Base-by-base conservation (phyloP, 2,329 filamentous ascomycete species). In the Fusarium oxysporum region DNA sequence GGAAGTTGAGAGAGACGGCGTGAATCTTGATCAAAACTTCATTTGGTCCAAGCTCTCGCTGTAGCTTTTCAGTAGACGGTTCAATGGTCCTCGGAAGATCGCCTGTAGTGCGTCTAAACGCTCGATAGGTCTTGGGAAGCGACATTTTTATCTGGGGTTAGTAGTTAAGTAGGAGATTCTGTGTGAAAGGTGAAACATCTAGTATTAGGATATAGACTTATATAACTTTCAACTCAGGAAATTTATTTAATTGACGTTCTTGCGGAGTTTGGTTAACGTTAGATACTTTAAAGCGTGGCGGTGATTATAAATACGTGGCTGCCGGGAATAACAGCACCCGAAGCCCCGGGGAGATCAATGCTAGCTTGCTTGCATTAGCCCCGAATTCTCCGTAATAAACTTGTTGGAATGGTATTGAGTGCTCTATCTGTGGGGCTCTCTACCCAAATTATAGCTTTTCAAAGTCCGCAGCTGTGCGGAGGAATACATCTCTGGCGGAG, bases 181-280 rank as follows among this genome's bases (percentile, higher is more conserved):
- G 8, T 8, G 4, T 28, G 21, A 21, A 8, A n/a, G 7, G 12
- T 40, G 21, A n/a, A 8, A 40, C 12, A 8, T n/a, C 12, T 2
- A 8, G 8, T 25, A 6, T 17, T 3, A 12, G 4, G 16, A 48
- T 0, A 16, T 0, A 30, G 2, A 4, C 3, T 10, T 30, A 32
- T 32, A n/a, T 48, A 32, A 2, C 21, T 17, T 13, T 12, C 0
- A 23, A 6, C 10, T 21, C 9, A 4, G 23, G 5, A 5, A 4
- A 7, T 8, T 19, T 28, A 9, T 45, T 28, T 13, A 9, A 7
- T 28, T 13, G 6, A 9, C 25, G 3, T 14, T 4, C 1, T 21
- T 3, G 0, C 23, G 11, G 43, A 28, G 23, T 28, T 45, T 45
- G 4, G 17, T 3, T 45, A 45, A 28, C 23, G 23, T 28, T 45